These are phyloP conservation scores for Pisolithus tinctorius DNA, from an alignment of 768 basidiomycete genomes.

Conservation along the genomic window DNA sequence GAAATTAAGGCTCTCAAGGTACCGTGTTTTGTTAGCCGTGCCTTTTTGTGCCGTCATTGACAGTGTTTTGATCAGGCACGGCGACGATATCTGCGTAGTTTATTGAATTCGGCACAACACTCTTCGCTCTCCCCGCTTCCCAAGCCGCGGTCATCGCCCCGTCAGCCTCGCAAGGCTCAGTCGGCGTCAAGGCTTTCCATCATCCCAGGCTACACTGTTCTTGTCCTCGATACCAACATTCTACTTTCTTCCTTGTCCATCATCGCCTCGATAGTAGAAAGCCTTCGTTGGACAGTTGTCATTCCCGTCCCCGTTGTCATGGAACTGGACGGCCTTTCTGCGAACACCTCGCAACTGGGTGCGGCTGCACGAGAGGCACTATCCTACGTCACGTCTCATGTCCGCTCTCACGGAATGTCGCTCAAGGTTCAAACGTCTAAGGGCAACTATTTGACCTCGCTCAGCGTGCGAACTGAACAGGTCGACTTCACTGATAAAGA, in stretches of 20 bases:
- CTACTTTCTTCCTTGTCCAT: conserved; percentile 75
- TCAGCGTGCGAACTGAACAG: conserved; percentile 79
- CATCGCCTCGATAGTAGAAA: conserved; percentile 72
- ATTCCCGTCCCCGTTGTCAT: conserved; percentile 93
- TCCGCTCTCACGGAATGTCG: conserved; percentile 66
- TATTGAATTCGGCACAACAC: conserved; percentile 47
- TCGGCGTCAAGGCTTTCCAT: conserved; percentile 44
- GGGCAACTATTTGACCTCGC: conserved; percentile 85
- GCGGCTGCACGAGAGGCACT: conserved; percentile 70
- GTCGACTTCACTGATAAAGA: conserved; percentile 56
- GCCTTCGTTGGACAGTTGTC: conserved; percentile 78
- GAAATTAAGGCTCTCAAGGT: conserved; percentile 83
- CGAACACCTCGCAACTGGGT: conserved; percentile 60
- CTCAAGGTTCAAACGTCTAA: conserved; percentile 94
- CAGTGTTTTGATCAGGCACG: conserved; percentile 45
- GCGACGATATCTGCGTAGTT: conserved; percentile 61
- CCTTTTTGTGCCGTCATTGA: background rate
- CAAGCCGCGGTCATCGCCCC: conserved; percentile 24
- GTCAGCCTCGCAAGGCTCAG: conserved; percentile 22
- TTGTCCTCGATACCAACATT: conserved; percentile 95
- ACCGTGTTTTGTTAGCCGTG: conserved; percentile 6
- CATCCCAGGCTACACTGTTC: conserved; percentile 79
- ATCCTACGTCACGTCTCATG: conserved; percentile 63
- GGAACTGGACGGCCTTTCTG: conserved; percentile 88
- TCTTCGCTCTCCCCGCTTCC: conserved; percentile 15